These are phyloP conservation scores for Macadamia tetraphylla DNA, from an alignment of 164 flowering plant species.

Conservation along the genomic window DNA sequence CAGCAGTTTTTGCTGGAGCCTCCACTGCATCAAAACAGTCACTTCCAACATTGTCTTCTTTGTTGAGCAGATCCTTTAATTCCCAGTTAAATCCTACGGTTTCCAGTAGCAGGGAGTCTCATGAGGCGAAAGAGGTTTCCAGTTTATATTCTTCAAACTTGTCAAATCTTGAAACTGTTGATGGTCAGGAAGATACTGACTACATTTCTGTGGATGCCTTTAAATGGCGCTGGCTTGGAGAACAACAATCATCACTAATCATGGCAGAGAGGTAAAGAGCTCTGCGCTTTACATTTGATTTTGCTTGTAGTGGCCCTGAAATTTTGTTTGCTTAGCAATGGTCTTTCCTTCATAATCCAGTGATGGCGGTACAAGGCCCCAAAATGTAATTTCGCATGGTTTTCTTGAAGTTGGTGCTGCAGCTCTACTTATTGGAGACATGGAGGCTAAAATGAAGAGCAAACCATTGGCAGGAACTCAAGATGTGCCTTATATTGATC, in stretches of 20 bases:
- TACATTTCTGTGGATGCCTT: slow-evolving; percentile 67
- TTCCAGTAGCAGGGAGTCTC: slow-evolving; percentile 42
- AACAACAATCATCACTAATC: slow-evolving; percentile 34
- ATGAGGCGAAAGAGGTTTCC: slow-evolving; percentile 56
- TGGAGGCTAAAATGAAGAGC: slow-evolving; percentile 73
- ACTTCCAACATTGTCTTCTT: slow-evolving; percentile 82
- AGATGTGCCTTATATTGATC: slow-evolving; percentile 69
- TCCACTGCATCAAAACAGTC: slow-evolving; percentile 62
- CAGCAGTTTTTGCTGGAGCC: slow-evolving; percentile 79
- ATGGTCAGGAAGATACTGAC: slow-evolving; percentile 44
- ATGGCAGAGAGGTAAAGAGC: slow-evolving; percentile 51
- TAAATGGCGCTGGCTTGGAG: slow-evolving; percentile 84
- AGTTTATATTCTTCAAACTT: slow-evolving; percentile 38
- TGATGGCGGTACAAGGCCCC: slow-evolving; percentile 47
- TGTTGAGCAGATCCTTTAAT: slow-evolving; percentile 81
- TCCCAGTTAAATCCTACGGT: slow-evolving; percentile 59
- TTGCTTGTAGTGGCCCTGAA: neutral
- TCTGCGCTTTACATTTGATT: neutral
- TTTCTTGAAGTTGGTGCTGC: slow-evolving; percentile 98
- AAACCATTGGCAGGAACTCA: slow-evolving; percentile 50
- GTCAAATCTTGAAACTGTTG: slow-evolving; percentile 41
- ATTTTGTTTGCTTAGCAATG: neutral
- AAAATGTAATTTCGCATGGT: slow-evolving; percentile 48
- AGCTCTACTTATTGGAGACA: slow-evolving; percentile 80
- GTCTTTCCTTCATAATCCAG: slow-evolving; percentile 25